phyloP scores from a whole-genome alignment of 2,329 filamentous ascomycete species.

The Periconia sp. region DNA sequence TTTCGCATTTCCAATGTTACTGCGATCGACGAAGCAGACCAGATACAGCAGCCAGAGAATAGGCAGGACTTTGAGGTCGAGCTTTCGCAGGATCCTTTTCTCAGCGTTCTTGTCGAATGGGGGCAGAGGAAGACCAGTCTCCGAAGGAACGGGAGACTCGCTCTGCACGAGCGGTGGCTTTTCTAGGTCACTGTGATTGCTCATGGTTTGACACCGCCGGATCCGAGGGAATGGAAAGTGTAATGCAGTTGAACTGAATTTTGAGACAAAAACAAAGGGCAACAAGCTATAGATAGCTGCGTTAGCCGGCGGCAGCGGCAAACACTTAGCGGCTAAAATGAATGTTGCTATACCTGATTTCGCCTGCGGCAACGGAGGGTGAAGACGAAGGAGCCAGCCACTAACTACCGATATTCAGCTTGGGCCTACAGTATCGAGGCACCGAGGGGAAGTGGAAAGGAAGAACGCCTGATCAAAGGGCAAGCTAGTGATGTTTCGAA shows the following conservation, averaged over 20 bases:
- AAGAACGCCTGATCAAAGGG: too few species aligned
- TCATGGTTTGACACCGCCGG: background rate
- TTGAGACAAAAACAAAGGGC: background rate
- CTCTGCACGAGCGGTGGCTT: background rate
- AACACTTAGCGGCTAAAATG: too few species aligned
- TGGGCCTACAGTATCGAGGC: too few species aligned
- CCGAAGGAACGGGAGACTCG: background rate
- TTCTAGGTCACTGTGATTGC: background rate
- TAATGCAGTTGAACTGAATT: background rate
- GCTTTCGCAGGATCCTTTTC: conserved; percentile 27
- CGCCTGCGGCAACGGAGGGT: too few species aligned
- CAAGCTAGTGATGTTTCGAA: too few species aligned
- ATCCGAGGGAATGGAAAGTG: background rate
- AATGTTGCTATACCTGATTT: too few species aligned
- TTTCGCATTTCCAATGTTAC: conserved; percentile 39
- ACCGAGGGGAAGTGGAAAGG: too few species aligned
- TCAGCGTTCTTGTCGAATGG: conserved; percentile 25
- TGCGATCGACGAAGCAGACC: conserved; percentile 35
- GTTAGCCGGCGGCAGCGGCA: too few species aligned
- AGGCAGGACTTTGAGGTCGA: conserved; percentile 33
- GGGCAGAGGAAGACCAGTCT: background rate
- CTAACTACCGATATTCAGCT: too few species aligned
- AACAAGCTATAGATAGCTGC: background rate
- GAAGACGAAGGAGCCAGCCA: too few species aligned
- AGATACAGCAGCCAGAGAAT: conserved; percentile 38